phyloP scores from a whole-genome alignment of 768 basidiomycete genomes.

The Zangia roseola region DNA sequence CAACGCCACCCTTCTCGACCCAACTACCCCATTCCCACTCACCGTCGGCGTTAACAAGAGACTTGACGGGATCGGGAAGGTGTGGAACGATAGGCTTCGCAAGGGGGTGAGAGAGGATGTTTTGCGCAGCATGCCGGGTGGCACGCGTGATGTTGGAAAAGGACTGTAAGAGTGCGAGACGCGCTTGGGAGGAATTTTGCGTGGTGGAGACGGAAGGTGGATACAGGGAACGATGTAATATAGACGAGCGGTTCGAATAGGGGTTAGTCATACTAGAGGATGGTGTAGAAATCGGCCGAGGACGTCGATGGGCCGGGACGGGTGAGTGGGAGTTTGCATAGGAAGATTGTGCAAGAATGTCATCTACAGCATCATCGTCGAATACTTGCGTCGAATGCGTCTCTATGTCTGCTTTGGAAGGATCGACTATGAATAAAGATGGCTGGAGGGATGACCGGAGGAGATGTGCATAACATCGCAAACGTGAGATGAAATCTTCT shows the following conservation, averaged over 20 bases:
- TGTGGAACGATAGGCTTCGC: constrained; percentile 96
- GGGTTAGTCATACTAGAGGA: constrained; percentile 42
- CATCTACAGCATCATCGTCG: constrained; percentile 83
- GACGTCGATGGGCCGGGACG: constrained; percentile 79
- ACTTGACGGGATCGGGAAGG: constrained; percentile 90
- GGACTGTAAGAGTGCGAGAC: constrained; percentile 83
- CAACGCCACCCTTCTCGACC: constrained; percentile 91
- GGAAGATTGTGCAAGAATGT: constrained; percentile 79
- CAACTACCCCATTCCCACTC: constrained; percentile 93
- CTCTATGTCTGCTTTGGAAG: constrained; percentile 89
- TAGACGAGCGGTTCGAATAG: constrained; percentile 67
- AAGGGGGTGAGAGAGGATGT: constrained; percentile 91
- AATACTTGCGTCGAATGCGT: constrained; percentile 85
- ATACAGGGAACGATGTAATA: constrained; percentile 74
- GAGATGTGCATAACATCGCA: constrained; percentile 76
- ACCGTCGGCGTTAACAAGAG: constrained; percentile 84
- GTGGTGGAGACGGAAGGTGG: constrained; percentile 51
- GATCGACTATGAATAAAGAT: constrained; percentile 87
- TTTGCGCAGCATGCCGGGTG: constrained; percentile 90
- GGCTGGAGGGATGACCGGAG: constrained; percentile 86
- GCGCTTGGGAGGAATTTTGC: constrained; percentile 64
- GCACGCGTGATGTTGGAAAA: constrained; percentile 94
- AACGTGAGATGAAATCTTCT: constrained; percentile 75
- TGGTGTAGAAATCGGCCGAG: constrained; percentile 55
- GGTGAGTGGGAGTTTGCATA: constrained; percentile 77